Conservation (phyloP, 768 basidiomycete species). For the Jaapia argillacea region DNA sequence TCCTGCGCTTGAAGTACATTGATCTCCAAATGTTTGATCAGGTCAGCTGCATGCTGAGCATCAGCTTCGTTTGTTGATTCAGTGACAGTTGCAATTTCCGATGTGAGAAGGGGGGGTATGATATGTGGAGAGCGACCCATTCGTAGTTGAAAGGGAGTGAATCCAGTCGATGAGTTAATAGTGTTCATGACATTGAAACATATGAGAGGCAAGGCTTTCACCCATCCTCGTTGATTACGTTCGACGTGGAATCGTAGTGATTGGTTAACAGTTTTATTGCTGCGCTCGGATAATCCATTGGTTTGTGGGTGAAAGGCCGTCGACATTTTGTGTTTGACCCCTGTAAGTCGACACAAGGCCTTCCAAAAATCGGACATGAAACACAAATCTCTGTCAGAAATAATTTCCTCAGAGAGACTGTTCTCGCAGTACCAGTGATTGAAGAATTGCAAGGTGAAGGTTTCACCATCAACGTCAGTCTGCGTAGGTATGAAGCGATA, state of each 20-base stretch:
- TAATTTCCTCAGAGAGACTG: slow-evolving; percentile 19
- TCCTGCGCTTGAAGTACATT: slow-evolving; percentile 22
- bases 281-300: slow-evolving; percentile 22
- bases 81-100: too few species aligned
- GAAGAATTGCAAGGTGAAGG: slow-evolving; percentile 15
- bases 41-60: not conserved
- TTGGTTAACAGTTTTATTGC: slow-evolving; percentile 18
- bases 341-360: slow-evolving; percentile 14
- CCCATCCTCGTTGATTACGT: slow-evolving; percentile 13
- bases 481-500: slow-evolving; percentile 4
- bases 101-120: slow-evolving; percentile 14
- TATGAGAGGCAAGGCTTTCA: slow-evolving; percentile 8
- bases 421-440: slow-evolving; percentile 19
- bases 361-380: slow-evolving; percentile 27
- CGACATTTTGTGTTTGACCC: slow-evolving; percentile 21
- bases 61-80: too few species aligned
- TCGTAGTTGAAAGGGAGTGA: slow-evolving; percentile 12
- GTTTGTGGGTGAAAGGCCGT: slow-evolving; percentile 27
- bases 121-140: slow-evolving; percentile 8
- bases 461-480: slow-evolving; percentile 7
- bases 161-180: slow-evolving; percentile 13
- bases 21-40: slow-evolving; percentile 5
- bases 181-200: slow-evolving; percentile 18
- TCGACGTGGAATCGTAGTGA: slow-evolving; percentile 12
- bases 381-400: slow-evolving; percentile 21